Evolutionary conservation across 768 basidiomycete genomes (phyloP).

Genomic region (Mycena filopes): DNA sequence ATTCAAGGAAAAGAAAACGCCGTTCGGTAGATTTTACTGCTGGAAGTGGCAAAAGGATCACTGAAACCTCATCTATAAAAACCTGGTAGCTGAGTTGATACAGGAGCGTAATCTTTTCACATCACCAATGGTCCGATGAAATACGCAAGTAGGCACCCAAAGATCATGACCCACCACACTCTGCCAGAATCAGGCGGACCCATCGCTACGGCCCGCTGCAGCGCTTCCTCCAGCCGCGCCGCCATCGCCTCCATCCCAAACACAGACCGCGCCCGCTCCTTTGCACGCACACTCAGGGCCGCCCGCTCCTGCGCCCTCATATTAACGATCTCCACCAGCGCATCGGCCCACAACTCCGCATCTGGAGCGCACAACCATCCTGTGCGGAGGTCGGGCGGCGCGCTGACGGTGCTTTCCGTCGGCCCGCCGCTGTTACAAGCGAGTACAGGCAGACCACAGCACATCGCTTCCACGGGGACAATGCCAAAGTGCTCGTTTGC

Average conservation of each 20-base stretch:
- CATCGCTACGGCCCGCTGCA: constrained; percentile 66
- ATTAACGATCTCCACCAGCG: constrained; percentile 67
- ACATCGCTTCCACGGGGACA: constrained; percentile 95
- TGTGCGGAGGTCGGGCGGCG: constrained; percentile 60
- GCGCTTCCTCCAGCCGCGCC: constrained; percentile 61
- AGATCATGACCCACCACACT: constrained; percentile 11
- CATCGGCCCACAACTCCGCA: constrained; percentile 74
- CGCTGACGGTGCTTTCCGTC: constrained; percentile 77
- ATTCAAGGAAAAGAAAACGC: too few species aligned
- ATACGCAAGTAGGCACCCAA: constrained; percentile 25
- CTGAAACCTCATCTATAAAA: too few species aligned
- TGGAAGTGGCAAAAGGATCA: too few species aligned
- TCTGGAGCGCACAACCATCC: constrained; percentile 82
- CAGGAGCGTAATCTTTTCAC: too few species aligned
- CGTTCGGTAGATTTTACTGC: too few species aligned
- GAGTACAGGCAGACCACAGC: constrained; percentile 88
- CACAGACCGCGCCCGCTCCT: constrained; percentile 64
- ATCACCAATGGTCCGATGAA: constrained; percentile 20
- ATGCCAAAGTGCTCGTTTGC: constrained; percentile 98
- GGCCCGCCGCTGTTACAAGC: constrained; percentile 92
- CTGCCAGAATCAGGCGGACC: constrained; percentile 49
- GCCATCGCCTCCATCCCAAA: constrained; percentile 88
- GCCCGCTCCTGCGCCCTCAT: constrained; percentile 54
- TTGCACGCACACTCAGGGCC: constrained; percentile 65
- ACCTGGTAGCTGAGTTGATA: too few species aligned